These are phyloP conservation scores for Lepidium africanum DNA, from an alignment of 345 rosid species.

Conservation along the genomic window DNA sequence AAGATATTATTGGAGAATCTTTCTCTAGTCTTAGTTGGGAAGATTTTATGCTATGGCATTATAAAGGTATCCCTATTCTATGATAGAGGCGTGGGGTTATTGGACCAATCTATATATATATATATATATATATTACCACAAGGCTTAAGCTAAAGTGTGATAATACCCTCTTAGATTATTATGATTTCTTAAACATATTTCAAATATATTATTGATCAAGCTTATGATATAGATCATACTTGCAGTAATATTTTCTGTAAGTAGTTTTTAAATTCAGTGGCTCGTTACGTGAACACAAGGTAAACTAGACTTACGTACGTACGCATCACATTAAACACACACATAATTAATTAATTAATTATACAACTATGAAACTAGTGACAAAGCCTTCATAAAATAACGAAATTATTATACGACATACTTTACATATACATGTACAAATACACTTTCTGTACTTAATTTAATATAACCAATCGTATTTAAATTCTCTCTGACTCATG, in stretches of 20 bases:
- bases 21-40: conserved; percentile 16
- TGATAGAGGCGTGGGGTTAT: conserved; percentile 14
- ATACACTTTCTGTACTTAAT: conserved; percentile 8
- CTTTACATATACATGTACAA: conserved; percentile 14
- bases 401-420: not conserved
- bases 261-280: not conserved
- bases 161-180: not conserved
- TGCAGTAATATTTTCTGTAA: not conserved
- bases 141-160: conserved; percentile 12
- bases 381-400: not conserved
- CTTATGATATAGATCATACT: not conserved
- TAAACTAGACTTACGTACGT: conserved; percentile 27
- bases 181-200: not conserved
- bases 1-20: conserved; percentile 23
- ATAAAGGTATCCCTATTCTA: conserved; percentile 26
- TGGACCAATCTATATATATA: conserved; percentile 31
- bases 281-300: conserved; percentile 27
- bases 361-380: conserved; percentile 12
- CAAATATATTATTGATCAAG: not conserved
- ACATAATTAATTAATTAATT: no score
- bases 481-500: not conserved
- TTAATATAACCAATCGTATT: not conserved
- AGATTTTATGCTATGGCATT: conserved; percentile 15
- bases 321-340: conserved; percentile 6
- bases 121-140: conserved; percentile 8